phyloP scores from a whole-genome alignment of 2,329 filamentous ascomycete species.

The Elsinoe batatas region DNA sequence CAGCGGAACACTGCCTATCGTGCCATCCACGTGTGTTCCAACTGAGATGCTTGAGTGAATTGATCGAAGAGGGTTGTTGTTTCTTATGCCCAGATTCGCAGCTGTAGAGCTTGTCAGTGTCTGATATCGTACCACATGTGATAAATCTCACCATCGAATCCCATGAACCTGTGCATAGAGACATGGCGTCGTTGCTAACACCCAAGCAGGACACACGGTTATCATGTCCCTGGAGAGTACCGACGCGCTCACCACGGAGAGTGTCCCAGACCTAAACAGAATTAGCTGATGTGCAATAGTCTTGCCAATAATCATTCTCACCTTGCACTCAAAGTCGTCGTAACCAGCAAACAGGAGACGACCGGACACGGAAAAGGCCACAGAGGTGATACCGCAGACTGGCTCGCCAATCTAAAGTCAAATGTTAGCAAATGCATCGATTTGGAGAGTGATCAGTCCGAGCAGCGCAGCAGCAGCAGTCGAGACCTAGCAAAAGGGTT shows the following conservation, averaged over 20 bases:
- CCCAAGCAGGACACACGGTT: conserved; percentile 98
- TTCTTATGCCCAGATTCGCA: conserved; percentile 43
- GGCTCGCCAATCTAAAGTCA: conserved; percentile 76
- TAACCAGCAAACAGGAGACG: conserved; percentile 93
- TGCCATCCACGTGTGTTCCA: conserved; percentile 13
- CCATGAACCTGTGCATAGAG: conserved; percentile 98
- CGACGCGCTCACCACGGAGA: conserved; percentile 91
- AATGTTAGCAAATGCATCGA: conserved; percentile 17
- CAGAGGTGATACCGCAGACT: conserved; percentile 94
- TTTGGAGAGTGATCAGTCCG: neutral
- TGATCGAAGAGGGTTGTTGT: conserved; percentile 9
- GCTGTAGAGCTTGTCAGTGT: conserved; percentile 24
- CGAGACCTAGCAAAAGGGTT: neutral
- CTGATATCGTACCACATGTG: neutral
- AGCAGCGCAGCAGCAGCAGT: conserved; percentile 15
- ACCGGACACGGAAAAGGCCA: conserved; percentile 94
- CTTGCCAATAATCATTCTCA: conserved; percentile 35
- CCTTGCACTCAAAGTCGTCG: conserved; percentile 99
- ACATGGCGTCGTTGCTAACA: conserved; percentile 98
- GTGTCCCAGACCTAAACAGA: conserved; percentile 81
- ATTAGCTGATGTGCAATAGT: conserved; percentile 19
- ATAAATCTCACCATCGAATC: conserved; percentile 77
- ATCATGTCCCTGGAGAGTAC: conserved; percentile 91
- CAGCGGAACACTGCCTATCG: conserved; percentile 12
- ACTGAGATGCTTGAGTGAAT: conserved; percentile 7